Base-by-base conservation (phyloP, 2,329 filamentous ascomycete species). In the Zarea fungicola region DNA sequence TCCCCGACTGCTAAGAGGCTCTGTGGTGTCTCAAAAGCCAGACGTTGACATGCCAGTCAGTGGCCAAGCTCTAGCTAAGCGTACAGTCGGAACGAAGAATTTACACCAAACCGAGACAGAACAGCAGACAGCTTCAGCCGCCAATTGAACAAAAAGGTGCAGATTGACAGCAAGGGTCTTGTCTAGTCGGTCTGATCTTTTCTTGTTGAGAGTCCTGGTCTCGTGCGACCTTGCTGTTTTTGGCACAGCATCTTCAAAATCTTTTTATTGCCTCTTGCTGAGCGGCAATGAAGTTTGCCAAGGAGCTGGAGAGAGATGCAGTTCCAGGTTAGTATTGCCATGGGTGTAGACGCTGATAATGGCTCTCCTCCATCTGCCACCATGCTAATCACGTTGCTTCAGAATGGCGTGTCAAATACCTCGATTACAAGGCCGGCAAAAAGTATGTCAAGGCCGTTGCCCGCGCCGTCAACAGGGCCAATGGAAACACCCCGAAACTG, bases 371-470 rank as follows among this genome's bases (percentile, higher is more conserved):
- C n/a, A n/a, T n/a, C n/a, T n/a, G n/a, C 28, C 9, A 42, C 40
- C 26, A 14, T 28, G 19, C 25, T 52, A 44, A 49, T 47, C 50
- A 23, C 13, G 19, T 35, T 8, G 18, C 18, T 40, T 18, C 57
- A 84, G 81, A 97, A 80, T 97, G 92, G 92, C 83, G 87, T 61
- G 80, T 84, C 65, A 95, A 96, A 68, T 97, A 96, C 67, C 78
- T 97, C 58, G 83, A 96, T 69, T 97, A 97, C 76, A 96, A 95
- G 77, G 83, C 83, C 49, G 92, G 90, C 52, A 97, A 97, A 72
- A 96, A 96, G 71, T 85, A 90, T 64, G 77, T 97, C 66, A 97
- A 96, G 68, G 83, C 83, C 49, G 84, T 96, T 45, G 70, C 77
- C 21, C 80, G 85, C 53, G 89, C 89, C 51, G 77, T 93, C 53